These are phyloP conservation scores for Pyrrhoderma lamaoense DNA, from an alignment of 1,284 basidiomycete species.

Conservation along the genomic window DNA sequence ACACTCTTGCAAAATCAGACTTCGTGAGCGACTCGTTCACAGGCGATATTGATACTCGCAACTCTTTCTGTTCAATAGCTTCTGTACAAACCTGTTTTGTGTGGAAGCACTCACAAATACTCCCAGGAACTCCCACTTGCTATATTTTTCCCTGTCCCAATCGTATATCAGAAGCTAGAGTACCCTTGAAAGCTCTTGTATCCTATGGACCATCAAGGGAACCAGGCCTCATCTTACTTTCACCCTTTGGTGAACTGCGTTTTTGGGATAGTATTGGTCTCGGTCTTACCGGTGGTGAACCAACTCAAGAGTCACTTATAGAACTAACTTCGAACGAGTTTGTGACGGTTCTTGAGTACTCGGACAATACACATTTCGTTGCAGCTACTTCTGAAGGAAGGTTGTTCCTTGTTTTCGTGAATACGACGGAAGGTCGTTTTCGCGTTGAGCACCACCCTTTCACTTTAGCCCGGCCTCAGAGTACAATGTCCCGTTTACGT, in stretches of 20 bases:
- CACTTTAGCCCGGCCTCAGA: slow-evolving; percentile 44
- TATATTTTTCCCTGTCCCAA: slow-evolving; percentile 72
- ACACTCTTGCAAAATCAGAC: too few species aligned
- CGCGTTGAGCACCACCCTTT: slow-evolving; percentile 51
- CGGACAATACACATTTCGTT: slow-evolving; percentile 46
- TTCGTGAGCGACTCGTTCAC: slow-evolving; percentile 59
- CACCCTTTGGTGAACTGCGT: slow-evolving; percentile 54
- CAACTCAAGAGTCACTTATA: slow-evolving; percentile 48
- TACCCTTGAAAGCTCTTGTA: slow-evolving; percentile 62
- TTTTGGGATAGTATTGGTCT: slow-evolving; percentile 79
- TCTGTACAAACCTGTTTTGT: slow-evolving; percentile 71
- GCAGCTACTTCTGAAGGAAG: slow-evolving; percentile 59
- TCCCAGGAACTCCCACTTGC: slow-evolving; percentile 65
- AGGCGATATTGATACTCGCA: slow-evolving; percentile 61
- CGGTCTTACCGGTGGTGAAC: slow-evolving; percentile 73
- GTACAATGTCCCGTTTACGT: slow-evolving; percentile 9
- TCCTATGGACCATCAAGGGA: slow-evolving; percentile 63
- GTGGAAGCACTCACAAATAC: slow-evolving; percentile 69
- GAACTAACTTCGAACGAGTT: slow-evolving; percentile 49
- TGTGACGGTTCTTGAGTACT: slow-evolving; percentile 43
- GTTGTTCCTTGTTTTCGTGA: slow-evolving; percentile 56
- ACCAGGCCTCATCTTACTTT: slow-evolving; percentile 69
- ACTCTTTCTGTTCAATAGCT: slow-evolving; percentile 66
- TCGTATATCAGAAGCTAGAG: slow-evolving; percentile 34
- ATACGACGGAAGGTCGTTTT: slow-evolving; percentile 60